These are phyloP conservation scores for sorghum (Sorghum bicolor) DNA, from an alignment of 176 grass and related monocot species.

Conservation along the genomic window DNA sequence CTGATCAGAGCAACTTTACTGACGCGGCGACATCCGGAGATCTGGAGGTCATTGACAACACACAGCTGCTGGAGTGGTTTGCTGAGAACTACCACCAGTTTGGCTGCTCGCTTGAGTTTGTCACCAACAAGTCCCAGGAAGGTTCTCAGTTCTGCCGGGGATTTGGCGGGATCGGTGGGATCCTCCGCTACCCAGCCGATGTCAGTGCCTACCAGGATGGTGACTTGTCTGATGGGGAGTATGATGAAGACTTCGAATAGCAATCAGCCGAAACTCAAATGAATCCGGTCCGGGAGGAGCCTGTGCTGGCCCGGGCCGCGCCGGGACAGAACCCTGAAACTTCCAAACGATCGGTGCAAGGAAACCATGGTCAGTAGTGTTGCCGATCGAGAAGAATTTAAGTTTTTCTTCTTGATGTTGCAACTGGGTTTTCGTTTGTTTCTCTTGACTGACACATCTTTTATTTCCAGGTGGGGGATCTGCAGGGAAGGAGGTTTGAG, in stretches of 20 bases:
- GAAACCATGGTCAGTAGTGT: background rate
- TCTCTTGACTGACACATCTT: background rate
- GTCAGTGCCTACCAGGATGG: constrained; percentile 33
- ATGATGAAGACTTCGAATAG: constrained; percentile 50
- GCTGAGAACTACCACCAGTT: constrained; percentile 54
- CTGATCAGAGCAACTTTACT: constrained; percentile 46
- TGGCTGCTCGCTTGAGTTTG: constrained; percentile 53
- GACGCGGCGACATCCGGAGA: constrained; percentile 24
- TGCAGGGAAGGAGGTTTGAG: constrained; percentile 4
- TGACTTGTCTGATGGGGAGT: constrained; percentile 35
- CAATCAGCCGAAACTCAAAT: constrained; percentile 42
- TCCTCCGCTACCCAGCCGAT: constrained; percentile 55
- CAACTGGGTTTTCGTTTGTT: background rate
- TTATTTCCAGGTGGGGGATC: constrained; percentile 18
- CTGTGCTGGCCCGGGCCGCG: constrained; percentile 32
- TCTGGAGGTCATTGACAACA: constrained; percentile 43
- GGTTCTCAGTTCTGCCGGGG: constrained; percentile 63
- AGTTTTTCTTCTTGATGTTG: background rate
- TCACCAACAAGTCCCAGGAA: constrained; percentile 65
- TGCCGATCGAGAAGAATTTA: background rate
- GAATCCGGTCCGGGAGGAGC: constrained; percentile 39
- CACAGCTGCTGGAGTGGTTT: constrained; percentile 56
- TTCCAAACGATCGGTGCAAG: constrained; percentile 29
- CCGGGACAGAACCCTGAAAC: constrained; percentile 21
- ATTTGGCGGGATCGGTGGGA: constrained; percentile 59